phyloP scores from a whole-genome alignment of 768 basidiomycete genomes.

The Amanita brunnescens region DNA sequence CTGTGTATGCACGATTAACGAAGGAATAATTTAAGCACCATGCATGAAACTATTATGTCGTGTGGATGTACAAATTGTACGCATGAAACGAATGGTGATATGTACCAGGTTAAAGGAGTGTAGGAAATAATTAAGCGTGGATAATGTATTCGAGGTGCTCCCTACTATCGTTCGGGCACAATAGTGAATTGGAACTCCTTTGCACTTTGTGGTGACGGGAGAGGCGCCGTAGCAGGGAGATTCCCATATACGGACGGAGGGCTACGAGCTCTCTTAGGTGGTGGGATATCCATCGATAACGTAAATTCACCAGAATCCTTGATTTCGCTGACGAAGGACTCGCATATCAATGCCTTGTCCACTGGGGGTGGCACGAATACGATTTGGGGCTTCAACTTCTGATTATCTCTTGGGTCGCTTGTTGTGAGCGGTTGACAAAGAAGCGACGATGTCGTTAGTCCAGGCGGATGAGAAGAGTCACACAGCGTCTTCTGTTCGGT shows the following conservation, averaged over 20 bases:
- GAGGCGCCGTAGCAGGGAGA: background rate
- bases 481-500: constrained; percentile 11
- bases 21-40: constrained; percentile 1
- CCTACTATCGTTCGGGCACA: constrained; percentile 5
- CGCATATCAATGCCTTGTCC: constrained; percentile 10
- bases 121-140: constrained; percentile 3
- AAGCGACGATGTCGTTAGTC: constrained; percentile 12
- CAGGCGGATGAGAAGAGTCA: constrained; percentile 8
- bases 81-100: constrained; percentile 2
- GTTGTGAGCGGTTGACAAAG: constrained; percentile 15
- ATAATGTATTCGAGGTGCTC: background rate
- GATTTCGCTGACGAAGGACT: constrained; percentile 13
- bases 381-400: constrained; percentile 1
- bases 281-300: constrained; percentile 34
- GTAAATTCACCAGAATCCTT: constrained; percentile 32
- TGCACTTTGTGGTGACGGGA: background rate
- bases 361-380: constrained; percentile 6
- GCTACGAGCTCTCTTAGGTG: background rate
- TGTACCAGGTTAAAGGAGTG: constrained; percentile 3
- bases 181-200: background rate
- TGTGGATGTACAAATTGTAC: background rate
- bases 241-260: background rate
- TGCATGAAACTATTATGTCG: constrained; percentile 3
- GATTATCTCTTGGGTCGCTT: background rate
- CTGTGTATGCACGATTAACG: background rate